Evolutionary conservation across 1,139 yeast species (phyloP).

Genomic region (Scheffersomyces illinoinensis): DNA sequence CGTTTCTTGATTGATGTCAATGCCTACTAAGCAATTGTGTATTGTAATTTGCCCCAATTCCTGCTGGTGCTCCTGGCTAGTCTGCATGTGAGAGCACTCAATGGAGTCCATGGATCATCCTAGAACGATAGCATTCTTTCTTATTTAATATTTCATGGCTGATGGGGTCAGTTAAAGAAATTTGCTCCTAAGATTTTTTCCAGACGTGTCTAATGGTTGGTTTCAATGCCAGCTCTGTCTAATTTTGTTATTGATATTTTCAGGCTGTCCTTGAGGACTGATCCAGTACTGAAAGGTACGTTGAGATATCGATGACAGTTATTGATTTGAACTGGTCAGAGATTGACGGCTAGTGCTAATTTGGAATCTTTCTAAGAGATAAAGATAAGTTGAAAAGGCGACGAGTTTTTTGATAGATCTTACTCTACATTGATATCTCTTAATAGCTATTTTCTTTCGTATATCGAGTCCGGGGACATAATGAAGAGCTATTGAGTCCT

Average conservation of each 20-base stretch:
- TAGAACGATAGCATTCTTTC: not conserved
- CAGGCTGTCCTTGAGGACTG: not conserved
- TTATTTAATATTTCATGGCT: not conserved
- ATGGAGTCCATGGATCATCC: not conserved
- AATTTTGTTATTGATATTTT: not conserved
- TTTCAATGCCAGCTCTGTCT: not conserved
- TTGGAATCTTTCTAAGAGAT: not conserved
- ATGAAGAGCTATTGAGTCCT: not conserved
- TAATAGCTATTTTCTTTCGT: not conserved
- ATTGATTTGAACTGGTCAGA: not conserved
- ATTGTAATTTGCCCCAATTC: not conserved
- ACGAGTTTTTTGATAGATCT: not conserved
- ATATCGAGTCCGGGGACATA: not conserved
- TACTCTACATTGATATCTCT: not conserved
- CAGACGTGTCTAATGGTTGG: not conserved
- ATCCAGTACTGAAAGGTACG: not conserved
- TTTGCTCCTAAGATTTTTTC: not conserved
- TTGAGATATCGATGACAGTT: not conserved
- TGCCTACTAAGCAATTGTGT: not conserved
- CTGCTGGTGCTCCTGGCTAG: not conserved
- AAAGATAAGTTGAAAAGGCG: not conserved
- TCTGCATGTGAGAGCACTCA: not conserved
- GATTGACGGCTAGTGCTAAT: not conserved
- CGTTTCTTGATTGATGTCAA: not conserved
- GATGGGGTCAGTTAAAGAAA: not conserved